Percentiles rank a stretch among this genome's conserved stretches.
phyloP scores from a whole-genome alignment of 441 rosid species.

The Pelargonium fulgidum region DNA sequence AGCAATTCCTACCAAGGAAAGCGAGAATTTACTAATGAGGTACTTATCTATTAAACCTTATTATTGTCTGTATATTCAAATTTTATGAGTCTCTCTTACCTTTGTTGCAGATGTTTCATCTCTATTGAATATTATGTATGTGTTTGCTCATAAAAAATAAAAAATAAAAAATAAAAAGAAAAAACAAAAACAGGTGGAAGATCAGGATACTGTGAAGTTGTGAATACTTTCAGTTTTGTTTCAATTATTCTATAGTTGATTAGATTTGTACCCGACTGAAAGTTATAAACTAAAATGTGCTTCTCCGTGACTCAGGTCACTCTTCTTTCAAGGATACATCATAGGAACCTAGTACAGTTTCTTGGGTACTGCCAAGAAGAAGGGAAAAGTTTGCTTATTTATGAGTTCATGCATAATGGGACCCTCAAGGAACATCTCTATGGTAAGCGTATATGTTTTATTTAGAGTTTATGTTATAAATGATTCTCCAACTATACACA shows the following conservation, averaged over 20 bases:
- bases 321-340: constrained; percentile 97
- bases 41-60: constrained; percentile 17
- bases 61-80: too few species aligned
- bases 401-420: constrained; percentile 94
- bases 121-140: neutral
- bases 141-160: neutral
- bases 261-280: neutral
- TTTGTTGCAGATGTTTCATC: constrained; percentile 4
- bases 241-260: neutral
- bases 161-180: too few species aligned
- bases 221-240: neutral
- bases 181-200: too few species aligned
- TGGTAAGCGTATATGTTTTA: constrained; percentile 37
- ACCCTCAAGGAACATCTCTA: constrained; percentile 95
- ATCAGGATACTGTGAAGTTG: too few species aligned
- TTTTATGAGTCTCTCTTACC: neutral
- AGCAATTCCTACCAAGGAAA: constrained; percentile 87
- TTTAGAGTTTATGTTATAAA: too few species aligned
- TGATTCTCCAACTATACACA: too few species aligned
- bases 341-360: constrained; percentile 90
- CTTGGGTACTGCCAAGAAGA: constrained; percentile 96
- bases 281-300: neutral
- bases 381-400: constrained; percentile 72
- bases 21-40: constrained; percentile 93
- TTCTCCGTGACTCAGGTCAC: constrained; percentile 48